Evolutionary conservation across 192 early-diverging fungal species (phyloP).

Genomic region (Phycomyces blakesleeanus): DNA sequence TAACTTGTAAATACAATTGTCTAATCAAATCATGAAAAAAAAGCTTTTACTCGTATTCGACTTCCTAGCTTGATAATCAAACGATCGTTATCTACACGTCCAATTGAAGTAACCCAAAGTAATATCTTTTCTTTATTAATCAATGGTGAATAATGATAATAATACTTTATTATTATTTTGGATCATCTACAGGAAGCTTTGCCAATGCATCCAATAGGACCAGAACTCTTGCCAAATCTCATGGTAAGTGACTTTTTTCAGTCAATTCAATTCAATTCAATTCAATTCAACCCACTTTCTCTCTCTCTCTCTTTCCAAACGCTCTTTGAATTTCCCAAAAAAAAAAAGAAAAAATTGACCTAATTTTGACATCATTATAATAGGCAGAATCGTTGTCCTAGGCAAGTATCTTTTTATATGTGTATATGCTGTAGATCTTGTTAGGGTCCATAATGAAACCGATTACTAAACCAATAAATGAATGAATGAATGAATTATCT

Average conservation of each 20-base stretch:
- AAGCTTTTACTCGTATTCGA: too few species aligned
- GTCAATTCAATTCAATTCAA: too few species aligned
- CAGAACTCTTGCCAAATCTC: conserved; percentile 22
- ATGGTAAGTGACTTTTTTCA: background rate
- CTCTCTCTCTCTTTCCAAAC: too few species aligned
- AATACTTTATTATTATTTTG: background rate
- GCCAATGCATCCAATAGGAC: conserved; percentile 3
- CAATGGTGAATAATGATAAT: background rate
- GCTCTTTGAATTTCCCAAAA: too few species aligned
- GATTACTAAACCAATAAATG: background rate
- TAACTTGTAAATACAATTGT: too few species aligned
- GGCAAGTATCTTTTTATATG: conserved; percentile 9
- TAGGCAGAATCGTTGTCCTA: conserved; percentile 32
- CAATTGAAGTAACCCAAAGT: background rate
- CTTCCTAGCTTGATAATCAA: background rate
- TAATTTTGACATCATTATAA: background rate
- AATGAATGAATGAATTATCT: conserved; percentile 18
- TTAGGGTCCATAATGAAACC: background rate
- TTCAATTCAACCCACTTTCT: too few species aligned
- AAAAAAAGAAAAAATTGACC: background rate
- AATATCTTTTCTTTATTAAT: background rate
- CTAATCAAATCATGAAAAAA: too few species aligned
- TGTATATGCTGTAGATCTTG: background rate
- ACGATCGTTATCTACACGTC: background rate
- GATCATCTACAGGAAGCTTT: background rate